Evolutionary conservation across 345 rosid genomes (phyloP).

Genomic region (Eucalyptus pumila): DNA sequence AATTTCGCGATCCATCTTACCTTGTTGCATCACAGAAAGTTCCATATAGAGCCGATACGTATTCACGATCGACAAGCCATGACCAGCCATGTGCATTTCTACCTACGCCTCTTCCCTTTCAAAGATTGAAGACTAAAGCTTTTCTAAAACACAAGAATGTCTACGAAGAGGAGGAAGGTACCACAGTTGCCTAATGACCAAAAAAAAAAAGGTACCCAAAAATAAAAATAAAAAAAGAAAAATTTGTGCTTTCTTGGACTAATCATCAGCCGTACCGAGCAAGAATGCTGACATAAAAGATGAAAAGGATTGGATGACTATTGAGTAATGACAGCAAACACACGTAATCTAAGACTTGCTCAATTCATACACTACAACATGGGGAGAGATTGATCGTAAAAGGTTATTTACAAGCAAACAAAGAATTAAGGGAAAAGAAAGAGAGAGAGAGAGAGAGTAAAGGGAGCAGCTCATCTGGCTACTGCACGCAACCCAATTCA

Average conservation of each 20-base stretch:
- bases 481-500: slow-evolving; percentile 7
- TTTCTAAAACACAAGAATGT: background rate
- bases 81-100: background rate
- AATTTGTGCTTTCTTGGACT: background rate
- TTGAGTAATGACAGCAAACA: background rate
- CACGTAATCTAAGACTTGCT: background rate
- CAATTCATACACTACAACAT: background rate
- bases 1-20: background rate
- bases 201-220: background rate
- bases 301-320: background rate
- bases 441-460: background rate
- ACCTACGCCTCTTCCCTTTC: background rate
- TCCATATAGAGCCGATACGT: background rate
- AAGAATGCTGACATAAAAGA: background rate
- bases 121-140: background rate
- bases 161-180: background rate
- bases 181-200: background rate
- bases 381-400: background rate
- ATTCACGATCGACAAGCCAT: background rate
- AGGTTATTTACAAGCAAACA: background rate
- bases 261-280: background rate
- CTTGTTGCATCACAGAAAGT: background rate
- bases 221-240: background rate
- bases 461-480: background rate
- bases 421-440: background rate